Evolutionary conservation across 1,284 basidiomycete genomes (phyloP), one percentile per base, ranked within the genome.

Genomic region (Austroboletus niveus): DNA sequence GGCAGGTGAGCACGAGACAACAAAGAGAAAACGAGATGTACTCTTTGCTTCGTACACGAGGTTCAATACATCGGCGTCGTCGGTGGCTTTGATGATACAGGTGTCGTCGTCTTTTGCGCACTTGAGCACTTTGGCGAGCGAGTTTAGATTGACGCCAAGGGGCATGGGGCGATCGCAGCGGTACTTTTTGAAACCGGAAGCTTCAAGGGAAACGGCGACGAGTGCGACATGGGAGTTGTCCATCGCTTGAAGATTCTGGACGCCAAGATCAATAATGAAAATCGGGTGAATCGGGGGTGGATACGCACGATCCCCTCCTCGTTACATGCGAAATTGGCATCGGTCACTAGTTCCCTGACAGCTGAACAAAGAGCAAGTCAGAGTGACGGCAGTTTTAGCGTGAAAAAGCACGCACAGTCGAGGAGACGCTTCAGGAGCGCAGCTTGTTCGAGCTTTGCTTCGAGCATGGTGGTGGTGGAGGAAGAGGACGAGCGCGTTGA

Each of bases 161-260:
- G 94, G 92, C 82, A 99, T 93, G 49, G 95, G 93, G 22, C 94
- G 84, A 73, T 99, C 97, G 69, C 96, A 98, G 60, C 97, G 87
- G 74, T 91, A 99, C 51, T 82, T 79, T 65, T 89, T 84, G 77
- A 98, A 98, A 31, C 91, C 91, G 0, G 80, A 75, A 1, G 84
- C 80, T 30, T 85, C 74, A 45, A 98, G 81, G 57, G 87, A 81
- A 46, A 96, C 89, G 8, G 92, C 76, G 36, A 98, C 96, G 54
- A 98, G 88, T 1, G 96, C 97, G 64, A 99, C 96, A 73, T 99
- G 97, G 7, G 96, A 98, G 81, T 98, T 98, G 79, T 99, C 97
- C 97, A 99, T 99, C 1, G 97, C 96, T 79, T 99, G 97, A 14
- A 98, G 81, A 51, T 84, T 84, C 85, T 87, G 44, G 11, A 30